Conservation (phyloP, 305 asterid species). For the Galium porrigens region DNA sequence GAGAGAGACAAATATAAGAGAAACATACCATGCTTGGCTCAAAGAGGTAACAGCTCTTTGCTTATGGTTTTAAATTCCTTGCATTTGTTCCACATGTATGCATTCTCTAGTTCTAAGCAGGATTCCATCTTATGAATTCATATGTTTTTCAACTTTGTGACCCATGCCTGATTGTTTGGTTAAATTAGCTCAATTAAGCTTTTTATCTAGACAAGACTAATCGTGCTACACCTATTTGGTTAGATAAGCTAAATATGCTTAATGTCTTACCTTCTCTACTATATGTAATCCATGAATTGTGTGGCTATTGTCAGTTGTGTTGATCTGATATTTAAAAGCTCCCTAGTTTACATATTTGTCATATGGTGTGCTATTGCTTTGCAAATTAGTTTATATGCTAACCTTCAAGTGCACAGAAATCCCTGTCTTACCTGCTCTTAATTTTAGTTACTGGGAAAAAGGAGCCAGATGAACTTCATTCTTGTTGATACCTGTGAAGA, state of each 20-base stretch:
- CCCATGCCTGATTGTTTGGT: neutral
- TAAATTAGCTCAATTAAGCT: neutral
- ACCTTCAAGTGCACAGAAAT: neutral
- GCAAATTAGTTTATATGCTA: neutral
- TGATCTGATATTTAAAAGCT: neutral
- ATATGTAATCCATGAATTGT: neutral
- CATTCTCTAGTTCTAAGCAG: neutral
- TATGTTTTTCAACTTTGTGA: neutral
- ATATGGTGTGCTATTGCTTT: neutral
- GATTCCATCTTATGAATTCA: neutral
- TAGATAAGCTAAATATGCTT: neutral
- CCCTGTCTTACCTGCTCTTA: neutral
- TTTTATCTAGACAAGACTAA: neutral
- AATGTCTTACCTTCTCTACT: neutral
- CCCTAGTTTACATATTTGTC: neutral
- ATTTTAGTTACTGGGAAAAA: neutral
- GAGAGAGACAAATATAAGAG: constrained; percentile 66
- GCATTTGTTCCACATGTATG: neutral
- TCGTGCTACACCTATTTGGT: neutral
- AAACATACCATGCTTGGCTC: constrained; percentile 84
- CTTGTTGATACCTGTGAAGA: neutral
- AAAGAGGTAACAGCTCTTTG: constrained; percentile 47
- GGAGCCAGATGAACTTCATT: neutral
- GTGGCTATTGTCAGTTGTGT: neutral
- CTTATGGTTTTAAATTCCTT: constrained; percentile 9